These are phyloP conservation scores for Trichoderma sp. DNA, from an alignment of 2,329 filamentous ascomycete genomes.

Conservation along the genomic window DNA sequence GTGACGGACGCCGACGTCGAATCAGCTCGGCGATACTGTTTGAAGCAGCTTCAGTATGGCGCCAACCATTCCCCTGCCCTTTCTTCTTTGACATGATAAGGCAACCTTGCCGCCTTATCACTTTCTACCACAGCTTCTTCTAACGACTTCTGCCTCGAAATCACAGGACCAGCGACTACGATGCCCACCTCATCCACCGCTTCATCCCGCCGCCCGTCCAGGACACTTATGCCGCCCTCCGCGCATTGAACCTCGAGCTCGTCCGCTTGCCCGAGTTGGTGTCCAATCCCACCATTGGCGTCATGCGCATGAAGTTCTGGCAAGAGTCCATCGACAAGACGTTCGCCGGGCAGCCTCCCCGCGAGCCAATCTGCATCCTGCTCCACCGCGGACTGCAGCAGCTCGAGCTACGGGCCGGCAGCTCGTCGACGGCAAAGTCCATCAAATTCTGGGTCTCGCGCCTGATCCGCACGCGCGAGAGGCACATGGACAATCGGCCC, in stretches of 20 bases:
- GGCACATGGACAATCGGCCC: slow-evolving; percentile 80
- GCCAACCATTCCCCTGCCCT: background rate
- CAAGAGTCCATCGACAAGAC: slow-evolving; percentile 79
- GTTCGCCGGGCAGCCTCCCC: slow-evolving; percentile 76
- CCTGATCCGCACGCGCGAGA: slow-evolving; percentile 79
- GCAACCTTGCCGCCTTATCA: too few relatives aligned
- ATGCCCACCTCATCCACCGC: slow-evolving; percentile 82
- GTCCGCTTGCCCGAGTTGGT: slow-evolving; percentile 88
- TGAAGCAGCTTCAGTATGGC: slow-evolving; percentile 55
- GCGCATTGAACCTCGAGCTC: slow-evolving; percentile 90
- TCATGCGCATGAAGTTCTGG: slow-evolving; percentile 95
- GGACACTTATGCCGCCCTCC: slow-evolving; percentile 86
- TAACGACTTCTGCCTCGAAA: background rate
- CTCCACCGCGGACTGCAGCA: slow-evolving; percentile 72
- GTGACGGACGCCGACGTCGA: slow-evolving; percentile 57
- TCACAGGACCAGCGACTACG: slow-evolving; percentile 81
- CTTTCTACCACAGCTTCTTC: slow-evolving; percentile 1
- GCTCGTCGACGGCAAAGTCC: slow-evolving; percentile 49
- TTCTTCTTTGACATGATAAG: too few relatives aligned
- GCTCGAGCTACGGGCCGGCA: slow-evolving; percentile 53
- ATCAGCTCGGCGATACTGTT: slow-evolving; percentile 59
- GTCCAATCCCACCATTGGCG: slow-evolving; percentile 82
- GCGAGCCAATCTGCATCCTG: slow-evolving; percentile 88
- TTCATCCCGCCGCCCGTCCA: slow-evolving; percentile 77
- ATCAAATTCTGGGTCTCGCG: slow-evolving; percentile 76